Conservation (phyloP, 768 basidiomycete genomes). For the Trametes cinnabarina region DNA sequence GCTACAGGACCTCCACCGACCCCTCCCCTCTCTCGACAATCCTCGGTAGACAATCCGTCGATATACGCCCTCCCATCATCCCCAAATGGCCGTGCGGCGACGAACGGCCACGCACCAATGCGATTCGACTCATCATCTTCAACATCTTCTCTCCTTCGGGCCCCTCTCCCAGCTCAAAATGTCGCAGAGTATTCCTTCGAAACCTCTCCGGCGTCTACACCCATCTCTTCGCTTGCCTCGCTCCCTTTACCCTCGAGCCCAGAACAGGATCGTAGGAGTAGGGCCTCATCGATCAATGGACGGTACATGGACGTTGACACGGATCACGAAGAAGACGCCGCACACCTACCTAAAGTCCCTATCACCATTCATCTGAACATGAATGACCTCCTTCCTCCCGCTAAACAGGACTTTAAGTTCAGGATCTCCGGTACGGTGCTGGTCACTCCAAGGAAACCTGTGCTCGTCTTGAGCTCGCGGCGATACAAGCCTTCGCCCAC, state of each 20-base stretch:
- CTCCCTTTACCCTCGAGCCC: constrained; percentile 34
- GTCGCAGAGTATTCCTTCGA: constrained; percentile 79
- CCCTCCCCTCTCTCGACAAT: constrained; percentile 41
- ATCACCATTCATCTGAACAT: constrained; percentile 79
- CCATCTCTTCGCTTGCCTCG: constrained; percentile 41
- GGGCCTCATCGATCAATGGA: constrained; percentile 37
- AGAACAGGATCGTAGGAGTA: constrained; percentile 36
- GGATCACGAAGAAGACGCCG: constrained; percentile 24
- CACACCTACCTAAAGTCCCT: constrained; percentile 52
- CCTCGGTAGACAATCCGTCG: constrained; percentile 31
- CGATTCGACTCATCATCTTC: constrained; percentile 16
- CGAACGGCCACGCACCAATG: constrained; percentile 24
- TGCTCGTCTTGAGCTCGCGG: constrained; percentile 9
- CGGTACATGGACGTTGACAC: constrained; percentile 19
- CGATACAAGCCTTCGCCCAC: constrained; percentile 18
- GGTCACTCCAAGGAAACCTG: constrained; percentile 42
- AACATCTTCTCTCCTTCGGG: constrained; percentile 60
- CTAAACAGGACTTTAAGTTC: constrained; percentile 65
- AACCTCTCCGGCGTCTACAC: constrained; percentile 52
- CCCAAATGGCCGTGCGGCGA: constrained; percentile 14
- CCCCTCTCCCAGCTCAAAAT: constrained; percentile 64
- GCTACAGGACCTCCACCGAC: constrained; percentile 47
- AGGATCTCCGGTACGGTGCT: constrained; percentile 64
- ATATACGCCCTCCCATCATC: constrained; percentile 26
- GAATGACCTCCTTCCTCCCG: constrained; percentile 67